Base-by-base conservation (phyloP, 495 filamentous ascomycete genomes). In the Annulohypoxylon stygium region DNA sequence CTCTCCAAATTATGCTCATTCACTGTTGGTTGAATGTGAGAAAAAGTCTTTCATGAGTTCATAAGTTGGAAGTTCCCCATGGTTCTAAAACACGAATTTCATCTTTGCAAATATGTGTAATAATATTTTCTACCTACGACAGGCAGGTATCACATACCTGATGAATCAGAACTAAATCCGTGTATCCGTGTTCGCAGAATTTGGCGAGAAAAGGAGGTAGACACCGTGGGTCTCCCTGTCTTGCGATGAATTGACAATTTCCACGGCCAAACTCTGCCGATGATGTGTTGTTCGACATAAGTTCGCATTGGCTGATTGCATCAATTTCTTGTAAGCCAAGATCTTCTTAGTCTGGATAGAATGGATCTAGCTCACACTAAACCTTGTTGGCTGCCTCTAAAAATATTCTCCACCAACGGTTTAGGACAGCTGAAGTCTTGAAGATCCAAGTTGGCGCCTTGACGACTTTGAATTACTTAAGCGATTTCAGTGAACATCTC, bases 251-350 rank as follows among this genome's bases (percentile, higher is more conserved):
- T 10, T 51, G 43, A 25, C 1, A 67, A 63, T 37, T 67, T 72
- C 43, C 45, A 64, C 57, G 64, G 59, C 43, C 14, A 18, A 39
- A 48, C 20, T 57, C 41, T 65, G 30, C 45, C 43, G 20, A 58
- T 36, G 55, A 66, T 67, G 62, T 14, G 30, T 36, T 14, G 57
- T 30, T 47, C 43, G 43, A 47, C 3, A 70, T 43, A 25, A 36
- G 36, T 37, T 64, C 23, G 43, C 16, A 63, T 61, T 50, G 39
- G 50, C 55, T 51, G 36, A 67, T 70, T 63, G 58, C 66, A 62
- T 66, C 66, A 69, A 33, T 54, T 53, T 41, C 51, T 37, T 74
- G 62, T 61, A 51, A 70, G 66, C 55, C 37, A 70, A 69, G 47
- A 16, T 30, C 20, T 30, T 64, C 57, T 62, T 61, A 50, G 47